Base-by-base conservation (phyloP, 352 stramenopile species). In the Paralagenidium karlingii region DNA sequence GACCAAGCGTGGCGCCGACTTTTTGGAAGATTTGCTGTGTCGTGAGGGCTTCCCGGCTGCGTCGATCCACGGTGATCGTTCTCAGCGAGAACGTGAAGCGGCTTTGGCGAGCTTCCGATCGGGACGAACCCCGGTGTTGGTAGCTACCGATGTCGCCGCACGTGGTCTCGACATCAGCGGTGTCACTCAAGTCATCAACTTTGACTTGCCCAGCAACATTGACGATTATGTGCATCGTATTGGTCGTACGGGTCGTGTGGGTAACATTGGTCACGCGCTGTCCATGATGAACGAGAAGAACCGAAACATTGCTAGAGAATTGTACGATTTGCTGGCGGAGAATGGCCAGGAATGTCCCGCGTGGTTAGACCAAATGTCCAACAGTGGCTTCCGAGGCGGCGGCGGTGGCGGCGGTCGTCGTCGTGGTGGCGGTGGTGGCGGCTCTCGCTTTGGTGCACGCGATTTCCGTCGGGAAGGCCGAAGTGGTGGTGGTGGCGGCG, bases 261-360 rank as follows among this genome's bases (percentile, higher is more conserved):
- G 96, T 55, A 99, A 99, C 63, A 77, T 94, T 18, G 96, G 96
- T 49, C 74, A 91, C 46, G 92, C 92, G n/a, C 66, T 97, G 15
- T 97, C 92, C 55, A 97, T 99, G 71, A 89, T 99, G 51, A 99
- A 98, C 66, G 94, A 99, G 43, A 97, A 96, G 58, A 99, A 99
- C 74, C 63, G 79, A 34, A 98, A 97, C 66, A 90, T 99, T 38
- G 87, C 90, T 19, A 78, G 90, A 26, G 95, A 99, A 47, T 83
- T 99, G 31, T 88, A 96, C 61, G 95, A 99, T 15, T 46, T 99
- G 44, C 70, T 99, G 22, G 68, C 89, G 15, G 90, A 98, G 61
- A 98, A 96, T 58, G 78, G 89, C 18, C 94, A 98, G 60, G 90
- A 98, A 45, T 76, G 94, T 40, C 95, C 94, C 20, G 38, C 65